A percentile compares a stretch with the other conserved stretches of the same genome.
phyloP scores from a whole-genome alignment of 192 early-diverging fungal genomes.

The Entophlyctis luteolus region DNA sequence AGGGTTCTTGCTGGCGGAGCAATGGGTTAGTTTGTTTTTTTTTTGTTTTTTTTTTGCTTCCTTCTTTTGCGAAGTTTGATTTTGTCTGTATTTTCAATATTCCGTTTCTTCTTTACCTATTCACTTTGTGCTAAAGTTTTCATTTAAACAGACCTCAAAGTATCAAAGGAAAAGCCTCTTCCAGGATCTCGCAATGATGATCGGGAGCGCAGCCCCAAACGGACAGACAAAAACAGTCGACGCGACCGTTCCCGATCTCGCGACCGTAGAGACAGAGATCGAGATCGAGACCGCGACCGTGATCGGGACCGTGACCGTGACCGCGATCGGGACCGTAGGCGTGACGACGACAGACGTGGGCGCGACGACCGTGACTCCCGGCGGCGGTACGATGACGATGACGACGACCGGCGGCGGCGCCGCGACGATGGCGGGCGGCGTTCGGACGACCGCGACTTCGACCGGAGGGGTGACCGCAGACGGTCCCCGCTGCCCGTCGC shows the following conservation, averaged over 20 bases:
- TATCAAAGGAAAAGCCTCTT: slow-evolving; percentile 33
- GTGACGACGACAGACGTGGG: background rate
- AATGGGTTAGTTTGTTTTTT: slow-evolving; percentile 38
- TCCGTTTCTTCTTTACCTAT: background rate
- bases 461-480: background rate
- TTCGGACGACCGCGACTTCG: slow-evolving; percentile 1
- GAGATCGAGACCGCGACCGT: slow-evolving; percentile 1
- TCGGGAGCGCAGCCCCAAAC: background rate
- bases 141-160: slow-evolving; percentile 36
- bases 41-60: slow-evolving; percentile 6
- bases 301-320: slow-evolving; percentile 24
- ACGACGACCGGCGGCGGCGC: slow-evolving; percentile 3
- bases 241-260: slow-evolving; percentile 4
- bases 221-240: background rate
- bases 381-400: slow-evolving; percentile 7
- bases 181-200: background rate
- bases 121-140: too few relatives aligned
- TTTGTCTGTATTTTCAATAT: background rate
- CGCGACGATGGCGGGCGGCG: background rate
- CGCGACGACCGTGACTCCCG: background rate
- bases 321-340: slow-evolving; percentile 7
- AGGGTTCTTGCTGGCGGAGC: slow-evolving; percentile 39
- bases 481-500: too few relatives aligned
- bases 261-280: background rate
- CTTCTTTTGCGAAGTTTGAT: background rate